Base-by-base conservation (phyloP, 202 grass and related monocot genomes). In the Dendrocalamus latiflorus region DNA sequence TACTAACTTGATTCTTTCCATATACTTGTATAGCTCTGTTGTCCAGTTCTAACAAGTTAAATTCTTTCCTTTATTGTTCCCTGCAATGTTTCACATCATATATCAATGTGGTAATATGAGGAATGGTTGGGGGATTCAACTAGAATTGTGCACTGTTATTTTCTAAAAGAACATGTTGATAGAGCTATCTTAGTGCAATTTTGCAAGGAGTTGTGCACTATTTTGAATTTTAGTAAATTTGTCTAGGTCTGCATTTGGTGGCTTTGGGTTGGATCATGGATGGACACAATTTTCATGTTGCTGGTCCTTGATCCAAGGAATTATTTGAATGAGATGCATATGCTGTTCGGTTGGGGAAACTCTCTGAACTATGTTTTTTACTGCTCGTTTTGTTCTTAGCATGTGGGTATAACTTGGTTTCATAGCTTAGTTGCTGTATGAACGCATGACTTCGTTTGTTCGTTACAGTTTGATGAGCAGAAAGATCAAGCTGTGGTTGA, bases 401-500 rank as follows among this genome's bases (percentile, higher is more conserved):
- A 72, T 67, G n/a, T 39, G 30, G 24, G 21, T 70, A 43, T 60
- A 50, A 39, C 47, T 64, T 4, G 18, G n/a, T 73, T 37, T 48
- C 4, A 34, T 54, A 76, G 77, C 65, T 69, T 66, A 42, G 28
- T 72, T 72, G 28, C 11, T 60, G 78, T 59, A 42, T 72, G 14
- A 16, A 78, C 78, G 67, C 2, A 39, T 90, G 54, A 83, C 22
- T 26, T 82, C 8, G 55, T 68, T 69, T 74, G 37, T 75, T 89
- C 60, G 28, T 34, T 78, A 30, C 64, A 98, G 93, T 98, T 95
- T 70, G 95, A 98, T 68, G 95, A 98, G 85, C 92, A 95, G 80
- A 98, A 95, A 84, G 95, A 98, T 78, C 95, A 92, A 62, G 85
- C 87, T 41, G 89, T 87, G 21, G 89, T 91, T 83, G 95, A 98